These are phyloP conservation scores for Candida maesae DNA, from an alignment of 805 yeast genomes.

Conservation along the genomic window DNA sequence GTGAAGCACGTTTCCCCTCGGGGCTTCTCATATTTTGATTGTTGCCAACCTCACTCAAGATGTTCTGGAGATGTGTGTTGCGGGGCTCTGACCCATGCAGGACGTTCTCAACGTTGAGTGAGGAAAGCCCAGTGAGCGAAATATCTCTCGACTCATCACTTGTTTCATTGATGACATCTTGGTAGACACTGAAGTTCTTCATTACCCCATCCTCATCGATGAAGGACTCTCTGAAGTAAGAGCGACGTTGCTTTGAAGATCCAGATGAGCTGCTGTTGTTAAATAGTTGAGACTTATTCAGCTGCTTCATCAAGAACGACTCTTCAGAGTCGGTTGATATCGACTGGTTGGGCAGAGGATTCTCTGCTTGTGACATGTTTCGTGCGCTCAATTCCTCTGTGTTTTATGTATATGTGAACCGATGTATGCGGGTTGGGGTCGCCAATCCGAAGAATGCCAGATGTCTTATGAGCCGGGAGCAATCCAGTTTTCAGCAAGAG, in stretches of 20 bases:
- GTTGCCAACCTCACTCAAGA: constrained; percentile 16
- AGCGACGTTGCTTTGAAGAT: constrained; percentile 12
- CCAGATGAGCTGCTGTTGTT: constrained; percentile 14
- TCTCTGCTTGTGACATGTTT: no score
- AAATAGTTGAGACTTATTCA: constrained; percentile 25
- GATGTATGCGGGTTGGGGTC: no score
- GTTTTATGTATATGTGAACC: not conserved
- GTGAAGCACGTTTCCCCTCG: no score
- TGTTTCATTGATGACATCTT: constrained; percentile 24
- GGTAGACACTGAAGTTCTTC: constrained; percentile 22
- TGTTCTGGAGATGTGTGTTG: constrained; percentile 6
- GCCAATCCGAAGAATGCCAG: no score
- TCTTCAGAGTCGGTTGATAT: constrained; percentile 29
- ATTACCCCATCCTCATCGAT: constrained; percentile 24
- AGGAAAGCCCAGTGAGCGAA: constrained; percentile 19
- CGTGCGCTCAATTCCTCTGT: no score
- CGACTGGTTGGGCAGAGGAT: constrained; percentile 15
- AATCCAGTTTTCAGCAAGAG: no score
- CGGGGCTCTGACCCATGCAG: constrained; percentile 2
- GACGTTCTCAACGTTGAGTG: constrained; percentile 17
- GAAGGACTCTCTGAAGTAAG: constrained; percentile 24
- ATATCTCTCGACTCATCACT: constrained; percentile 21
- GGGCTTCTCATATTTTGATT: no score
- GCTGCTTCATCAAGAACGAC: constrained; percentile 26
- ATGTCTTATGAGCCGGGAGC: no score